Conservation (phyloP, 441 rosid species). For the Gossypium davidsonii region DNA sequence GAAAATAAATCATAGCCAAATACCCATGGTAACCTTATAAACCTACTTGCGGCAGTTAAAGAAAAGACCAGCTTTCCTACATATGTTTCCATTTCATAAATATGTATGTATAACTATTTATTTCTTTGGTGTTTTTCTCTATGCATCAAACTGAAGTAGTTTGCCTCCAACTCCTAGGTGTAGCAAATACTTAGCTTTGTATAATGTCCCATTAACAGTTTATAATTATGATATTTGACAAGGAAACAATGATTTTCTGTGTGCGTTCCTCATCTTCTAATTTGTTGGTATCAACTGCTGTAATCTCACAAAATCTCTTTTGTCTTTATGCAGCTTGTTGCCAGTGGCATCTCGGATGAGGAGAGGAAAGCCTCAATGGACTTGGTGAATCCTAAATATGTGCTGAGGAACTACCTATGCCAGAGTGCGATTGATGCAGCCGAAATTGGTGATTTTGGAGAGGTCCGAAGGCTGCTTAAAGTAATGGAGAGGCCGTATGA, state of each 20-base stretch:
- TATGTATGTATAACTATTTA: neutral
- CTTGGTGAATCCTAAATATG: slow-evolving; percentile 77
- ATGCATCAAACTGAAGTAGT: neutral
- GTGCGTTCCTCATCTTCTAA: neutral
- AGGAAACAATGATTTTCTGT: neutral
- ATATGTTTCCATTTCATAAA: neutral
- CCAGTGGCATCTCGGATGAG: slow-evolving; percentile 62
- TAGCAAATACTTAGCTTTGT: neutral
- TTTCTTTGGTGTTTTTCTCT: neutral
- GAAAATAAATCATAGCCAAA: neutral
- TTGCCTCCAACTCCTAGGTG: neutral
- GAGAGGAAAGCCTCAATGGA: slow-evolving; percentile 78
- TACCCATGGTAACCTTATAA: neutral
- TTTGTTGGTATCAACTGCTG: neutral
- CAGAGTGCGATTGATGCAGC: slow-evolving; percentile 90
- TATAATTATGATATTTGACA: neutral
- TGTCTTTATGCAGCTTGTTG: slow-evolving; percentile 43
- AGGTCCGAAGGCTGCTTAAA: slow-evolving; percentile 73
- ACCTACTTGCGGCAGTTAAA: neutral
- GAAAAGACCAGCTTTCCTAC: neutral
- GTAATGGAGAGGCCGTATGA: slow-evolving; percentile 72
- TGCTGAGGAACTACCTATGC: slow-evolving; percentile 87
- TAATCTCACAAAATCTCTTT: neutral
- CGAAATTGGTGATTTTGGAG: slow-evolving; percentile 73
- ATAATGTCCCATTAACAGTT: neutral